A percentile compares a stretch with the other conserved stretches of the same genome.
Evolutionary conservation across 2,329 filamentous ascomycete genomes (phyloP).

Genomic region (Phaeoacremonium minimum): DNA sequence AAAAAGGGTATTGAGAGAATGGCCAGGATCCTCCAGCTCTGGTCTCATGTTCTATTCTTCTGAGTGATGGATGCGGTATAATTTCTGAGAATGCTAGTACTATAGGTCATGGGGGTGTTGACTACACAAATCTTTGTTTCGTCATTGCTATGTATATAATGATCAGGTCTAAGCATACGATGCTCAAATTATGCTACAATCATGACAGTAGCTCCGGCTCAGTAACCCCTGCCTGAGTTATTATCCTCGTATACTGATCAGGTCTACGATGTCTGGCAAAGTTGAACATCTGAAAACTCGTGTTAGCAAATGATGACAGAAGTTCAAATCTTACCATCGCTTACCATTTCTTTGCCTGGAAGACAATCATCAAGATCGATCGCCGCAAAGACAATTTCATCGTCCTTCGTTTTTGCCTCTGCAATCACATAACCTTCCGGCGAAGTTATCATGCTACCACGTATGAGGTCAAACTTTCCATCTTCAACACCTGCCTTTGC

Average conservation of each 20-base stretch:
- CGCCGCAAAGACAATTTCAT: neutral
- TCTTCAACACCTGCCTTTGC: neutral
- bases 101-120: too few relatives aligned
- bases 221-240: neutral
- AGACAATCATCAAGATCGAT: conserved; percentile 15
- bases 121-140: too few relatives aligned
- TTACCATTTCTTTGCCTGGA: conserved; percentile 5
- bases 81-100: too few relatives aligned
- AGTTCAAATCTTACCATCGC: neutral
- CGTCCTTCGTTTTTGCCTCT: conserved; percentile 9
- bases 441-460: neutral
- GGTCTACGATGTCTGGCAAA: neutral
- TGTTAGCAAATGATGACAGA: neutral
- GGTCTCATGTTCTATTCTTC: too few relatives aligned
- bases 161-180: too few relatives aligned
- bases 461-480: neutral
- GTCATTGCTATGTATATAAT: too few relatives aligned
- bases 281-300: neutral
- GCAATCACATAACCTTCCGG: conserved; percentile 13
- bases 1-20: too few relatives aligned
- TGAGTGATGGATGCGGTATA: too few relatives aligned
- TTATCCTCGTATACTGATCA: neutral
- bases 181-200: neutral
- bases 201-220: neutral
- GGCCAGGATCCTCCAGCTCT: too few relatives aligned